These are phyloP conservation scores for Cymodocea nodosa DNA, from an alignment of 116 monocot genomes.

Conservation along the genomic window DNA sequence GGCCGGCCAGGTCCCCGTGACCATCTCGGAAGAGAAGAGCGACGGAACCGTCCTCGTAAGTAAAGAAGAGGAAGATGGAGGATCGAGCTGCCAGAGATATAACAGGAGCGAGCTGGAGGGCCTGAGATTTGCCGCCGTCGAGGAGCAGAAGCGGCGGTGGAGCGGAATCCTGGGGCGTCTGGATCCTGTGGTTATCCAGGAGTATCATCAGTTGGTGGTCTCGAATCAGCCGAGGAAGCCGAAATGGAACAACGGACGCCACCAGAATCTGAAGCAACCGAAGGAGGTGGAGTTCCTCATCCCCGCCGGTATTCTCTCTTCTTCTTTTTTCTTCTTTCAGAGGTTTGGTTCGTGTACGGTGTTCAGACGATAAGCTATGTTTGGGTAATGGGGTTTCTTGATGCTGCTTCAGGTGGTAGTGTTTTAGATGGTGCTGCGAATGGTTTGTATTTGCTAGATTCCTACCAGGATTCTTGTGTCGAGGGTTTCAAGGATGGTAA, in stretches of 20 bases:
- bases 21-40: not conserved
- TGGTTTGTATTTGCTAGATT: not conserved
- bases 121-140: not conserved
- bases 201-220: constrained; percentile 4
- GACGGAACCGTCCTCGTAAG: not conserved
- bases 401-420: constrained; percentile 3
- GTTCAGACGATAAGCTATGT: not conserved
- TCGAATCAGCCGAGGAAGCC: not conserved
- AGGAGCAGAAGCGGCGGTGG: constrained; percentile 9
- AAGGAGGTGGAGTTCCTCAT: not conserved
- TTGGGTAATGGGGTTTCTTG: not conserved
- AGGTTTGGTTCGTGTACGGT: not conserved
- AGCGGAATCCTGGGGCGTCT: constrained; percentile 1
- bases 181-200: not conserved
- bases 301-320: not conserved
- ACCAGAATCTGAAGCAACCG: not conserved
- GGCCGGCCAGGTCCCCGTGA: not conserved
- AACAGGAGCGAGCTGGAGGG: constrained; percentile 4
- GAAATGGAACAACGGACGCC: not conserved
- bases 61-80: not conserved
- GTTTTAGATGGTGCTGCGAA: not conserved
- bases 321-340: not conserved
- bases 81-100: not conserved
- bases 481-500: not conserved
- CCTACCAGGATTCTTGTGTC: not conserved